Conservation (phyloP, 441 rosid species). For the Aleurites moluccanus region DNA sequence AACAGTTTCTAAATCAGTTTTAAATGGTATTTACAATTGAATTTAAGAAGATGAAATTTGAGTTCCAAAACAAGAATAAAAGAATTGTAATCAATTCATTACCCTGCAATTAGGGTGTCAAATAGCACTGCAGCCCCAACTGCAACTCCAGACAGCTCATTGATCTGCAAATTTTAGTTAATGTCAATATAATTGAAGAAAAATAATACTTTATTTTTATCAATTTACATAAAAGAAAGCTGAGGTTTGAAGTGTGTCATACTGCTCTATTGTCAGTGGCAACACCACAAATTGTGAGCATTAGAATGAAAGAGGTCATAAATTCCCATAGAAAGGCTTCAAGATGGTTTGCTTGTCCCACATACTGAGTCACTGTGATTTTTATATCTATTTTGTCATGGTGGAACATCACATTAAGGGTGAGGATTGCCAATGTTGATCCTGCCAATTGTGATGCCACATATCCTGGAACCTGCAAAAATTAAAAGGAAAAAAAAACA, state of each 20-base stretch:
- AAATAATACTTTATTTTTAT: background rate
- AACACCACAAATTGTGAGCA: constrained; percentile 17
- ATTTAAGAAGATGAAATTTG: too few relatives aligned
- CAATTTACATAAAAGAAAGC: background rate
- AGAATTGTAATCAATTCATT: background rate
- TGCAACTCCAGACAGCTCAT: constrained; percentile 9
- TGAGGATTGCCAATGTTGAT: constrained; percentile 4
- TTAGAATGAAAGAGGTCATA: constrained; percentile 14
- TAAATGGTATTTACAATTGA: too few relatives aligned
- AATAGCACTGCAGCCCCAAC: constrained; percentile 7
- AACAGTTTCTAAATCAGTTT: too few relatives aligned
- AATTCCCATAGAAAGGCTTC: constrained; percentile 6
- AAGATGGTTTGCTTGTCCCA: background rate
- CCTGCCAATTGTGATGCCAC: constrained; percentile 8
- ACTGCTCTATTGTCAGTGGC: constrained; percentile 15
- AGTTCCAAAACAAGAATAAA: too few relatives aligned
- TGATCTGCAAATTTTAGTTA: background rate
- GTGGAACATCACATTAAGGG: background rate
- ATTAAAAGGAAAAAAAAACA: background rate
- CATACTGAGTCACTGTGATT: background rate
- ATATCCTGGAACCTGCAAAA: constrained; percentile 7
- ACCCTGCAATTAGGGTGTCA: constrained; percentile 3
- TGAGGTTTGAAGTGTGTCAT: background rate
- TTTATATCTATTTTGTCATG: background rate
- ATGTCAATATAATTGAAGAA: too few relatives aligned